These are phyloP conservation scores for Cardamine occulta DNA, from an alignment of 345 rosid species.

Conservation along the genomic window DNA sequence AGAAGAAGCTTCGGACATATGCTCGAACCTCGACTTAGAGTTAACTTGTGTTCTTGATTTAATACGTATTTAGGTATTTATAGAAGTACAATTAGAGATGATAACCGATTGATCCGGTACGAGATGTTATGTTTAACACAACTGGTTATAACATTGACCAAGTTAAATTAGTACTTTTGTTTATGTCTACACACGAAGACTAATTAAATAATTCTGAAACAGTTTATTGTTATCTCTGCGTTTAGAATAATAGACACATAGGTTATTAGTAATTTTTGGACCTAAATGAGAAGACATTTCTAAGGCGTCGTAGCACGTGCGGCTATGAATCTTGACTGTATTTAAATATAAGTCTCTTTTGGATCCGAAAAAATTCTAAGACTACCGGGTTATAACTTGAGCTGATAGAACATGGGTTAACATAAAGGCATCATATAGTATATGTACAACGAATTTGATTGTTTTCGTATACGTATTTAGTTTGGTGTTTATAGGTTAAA, in stretches of 20 bases:
- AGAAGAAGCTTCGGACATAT: slow-evolving; percentile 35
- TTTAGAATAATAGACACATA: slow-evolving; percentile 1
- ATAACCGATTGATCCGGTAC: slow-evolving; percentile 35
- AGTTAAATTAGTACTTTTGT: slow-evolving; percentile 19
- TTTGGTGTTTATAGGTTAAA: neutral
- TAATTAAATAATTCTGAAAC: neutral
- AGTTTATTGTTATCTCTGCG: slow-evolving; percentile 9
- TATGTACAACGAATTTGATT: neutral
- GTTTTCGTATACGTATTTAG: neutral
- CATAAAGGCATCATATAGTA: neutral
- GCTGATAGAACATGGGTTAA: neutral
- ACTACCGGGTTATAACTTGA: neutral
- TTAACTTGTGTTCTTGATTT: slow-evolving; percentile 35
- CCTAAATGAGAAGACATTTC: slow-evolving; percentile 18
- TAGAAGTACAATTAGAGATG: slow-evolving; percentile 20
- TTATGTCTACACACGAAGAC: slow-evolving; percentile 25
- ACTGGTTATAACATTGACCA: slow-evolving; percentile 22
- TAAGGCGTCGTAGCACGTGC: slow-evolving; percentile 2
- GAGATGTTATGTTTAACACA: slow-evolving; percentile 37
- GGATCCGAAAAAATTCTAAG: neutral
- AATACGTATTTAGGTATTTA: slow-evolving; percentile 26
- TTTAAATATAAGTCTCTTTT: slow-evolving; percentile 16
- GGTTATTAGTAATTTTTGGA: neutral
- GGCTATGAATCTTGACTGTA: slow-evolving; percentile 23
- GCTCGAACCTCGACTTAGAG: slow-evolving; percentile 2